These are phyloP conservation scores for Suillus alpinus DNA, from an alignment of 768 basidiomycete genomes.

Conservation along the genomic window DNA sequence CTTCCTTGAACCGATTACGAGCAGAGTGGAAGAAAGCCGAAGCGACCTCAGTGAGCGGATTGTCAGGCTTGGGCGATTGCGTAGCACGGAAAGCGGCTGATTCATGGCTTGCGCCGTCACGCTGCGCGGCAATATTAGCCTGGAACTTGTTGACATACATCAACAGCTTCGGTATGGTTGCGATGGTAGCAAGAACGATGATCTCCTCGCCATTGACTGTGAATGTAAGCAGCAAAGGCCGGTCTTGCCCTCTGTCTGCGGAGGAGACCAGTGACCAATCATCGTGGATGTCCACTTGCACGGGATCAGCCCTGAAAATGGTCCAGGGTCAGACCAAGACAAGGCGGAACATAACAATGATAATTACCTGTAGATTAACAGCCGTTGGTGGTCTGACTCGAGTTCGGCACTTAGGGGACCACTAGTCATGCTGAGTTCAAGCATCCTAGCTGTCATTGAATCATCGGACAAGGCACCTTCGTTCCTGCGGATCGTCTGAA, in stretches of 20 bases:
- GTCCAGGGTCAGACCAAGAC: conserved; percentile 5
- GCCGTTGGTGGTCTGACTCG: conserved; percentile 73
- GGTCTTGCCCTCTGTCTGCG: conserved; percentile 37
- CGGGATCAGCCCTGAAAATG: conserved; percentile 65
- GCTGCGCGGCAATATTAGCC: conserved; percentile 68
- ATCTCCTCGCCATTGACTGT: conserved; percentile 69
- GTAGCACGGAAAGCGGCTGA: conserved; percentile 75
- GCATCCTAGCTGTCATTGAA: conserved; percentile 46
- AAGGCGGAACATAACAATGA: neutral
- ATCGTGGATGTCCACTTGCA: conserved; percentile 71
- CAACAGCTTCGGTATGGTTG: conserved; percentile 75
- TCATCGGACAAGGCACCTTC: conserved; percentile 36
- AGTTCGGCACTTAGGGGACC: conserved; percentile 64
- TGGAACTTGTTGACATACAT: conserved; percentile 73
- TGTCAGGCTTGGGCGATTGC: conserved; percentile 70
- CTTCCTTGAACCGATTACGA: conserved; percentile 66
- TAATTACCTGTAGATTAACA: conserved; percentile 73
- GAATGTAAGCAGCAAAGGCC: conserved; percentile 71
- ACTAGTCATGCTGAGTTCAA: conserved; percentile 74
- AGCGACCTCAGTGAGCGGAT: conserved; percentile 82
- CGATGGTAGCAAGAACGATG: conserved; percentile 63
- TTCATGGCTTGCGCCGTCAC: conserved; percentile 73
- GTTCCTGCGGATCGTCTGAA: conserved; percentile 66
- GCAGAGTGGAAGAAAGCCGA: conserved; percentile 80
- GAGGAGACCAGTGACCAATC: conserved; percentile 68